Conservation (phyloP, 441 rosid species). For the Adansonia gregorii region DNA sequence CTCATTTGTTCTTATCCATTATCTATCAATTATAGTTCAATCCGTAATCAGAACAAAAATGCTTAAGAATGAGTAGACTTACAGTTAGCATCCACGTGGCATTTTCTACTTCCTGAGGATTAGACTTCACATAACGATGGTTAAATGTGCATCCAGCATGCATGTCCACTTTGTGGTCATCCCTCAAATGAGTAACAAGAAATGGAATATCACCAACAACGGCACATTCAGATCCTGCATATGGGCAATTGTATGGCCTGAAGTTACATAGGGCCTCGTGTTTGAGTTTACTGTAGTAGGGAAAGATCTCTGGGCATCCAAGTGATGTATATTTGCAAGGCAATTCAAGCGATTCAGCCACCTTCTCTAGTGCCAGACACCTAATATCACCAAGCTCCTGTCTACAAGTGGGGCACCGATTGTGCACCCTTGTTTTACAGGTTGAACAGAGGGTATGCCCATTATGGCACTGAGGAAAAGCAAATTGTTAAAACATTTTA, state of each 20-base stretch:
- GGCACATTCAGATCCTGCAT: conserved; percentile 94
- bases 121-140: conserved; percentile 95
- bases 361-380: conserved; percentile 93
- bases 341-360: conserved; percentile 91
- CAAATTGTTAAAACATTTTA: neutral
- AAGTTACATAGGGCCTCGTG: conserved; percentile 86
- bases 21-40: neutral
- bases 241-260: conserved; percentile 92
- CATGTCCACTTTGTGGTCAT: conserved; percentile 98
- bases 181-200: conserved; percentile 88
- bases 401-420: conserved; percentile 95
- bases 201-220: conserved; percentile 81
- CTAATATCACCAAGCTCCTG: conserved; percentile 99
- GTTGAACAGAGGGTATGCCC: conserved; percentile 97
- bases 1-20: neutral
- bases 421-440: conserved; percentile 87
- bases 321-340: conserved; percentile 82
- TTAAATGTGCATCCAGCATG: conserved; percentile 96
- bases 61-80: conserved; percentile 34
- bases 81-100: conserved; percentile 99
- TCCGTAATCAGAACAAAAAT: neutral
- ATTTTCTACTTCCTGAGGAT: conserved; percentile 99
- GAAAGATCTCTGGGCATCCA: conserved; percentile 92
- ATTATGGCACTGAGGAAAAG: conserved; percentile 80
- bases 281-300: conserved; percentile 92